Conservation (phyloP, 768 basidiomycete species). For the Sporobolomyces phaffii region DNA sequence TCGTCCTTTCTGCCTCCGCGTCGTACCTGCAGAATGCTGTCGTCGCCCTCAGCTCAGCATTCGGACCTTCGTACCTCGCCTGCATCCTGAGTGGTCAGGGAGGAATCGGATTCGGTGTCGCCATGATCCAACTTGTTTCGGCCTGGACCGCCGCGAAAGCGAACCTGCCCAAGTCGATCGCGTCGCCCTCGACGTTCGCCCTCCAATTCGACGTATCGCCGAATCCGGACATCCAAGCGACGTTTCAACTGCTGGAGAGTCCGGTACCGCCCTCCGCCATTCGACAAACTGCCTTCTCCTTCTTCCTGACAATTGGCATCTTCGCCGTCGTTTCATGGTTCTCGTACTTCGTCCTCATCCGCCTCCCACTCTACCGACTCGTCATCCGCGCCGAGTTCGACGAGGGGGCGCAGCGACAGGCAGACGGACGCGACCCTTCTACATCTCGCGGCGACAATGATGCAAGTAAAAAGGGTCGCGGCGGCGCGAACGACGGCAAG, state of each 20-base stretch:
- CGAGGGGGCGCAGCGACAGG: not conserved
- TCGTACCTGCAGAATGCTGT: slow-evolving; percentile 37
- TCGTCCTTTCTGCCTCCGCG: slow-evolving; percentile 31
- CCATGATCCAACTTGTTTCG: slow-evolving; percentile 38
- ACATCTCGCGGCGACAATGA: too few relatives aligned
- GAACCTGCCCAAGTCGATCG: not conserved
- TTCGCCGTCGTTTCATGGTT: slow-evolving; percentile 36
- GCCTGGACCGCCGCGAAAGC: slow-evolving; percentile 30
- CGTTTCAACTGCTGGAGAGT: not conserved
- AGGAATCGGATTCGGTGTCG: slow-evolving; percentile 38
- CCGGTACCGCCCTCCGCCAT: slow-evolving; percentile 5
- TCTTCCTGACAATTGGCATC: slow-evolving; percentile 41
- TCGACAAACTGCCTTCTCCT: slow-evolving; percentile 39
- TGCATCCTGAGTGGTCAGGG: slow-evolving; percentile 40
- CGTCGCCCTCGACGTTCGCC: not conserved
- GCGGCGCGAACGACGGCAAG: not conserved
- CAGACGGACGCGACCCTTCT: not conserved
- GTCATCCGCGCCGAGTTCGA: slow-evolving; percentile 33
- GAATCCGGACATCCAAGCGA: not conserved
- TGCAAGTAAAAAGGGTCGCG: too few relatives aligned
- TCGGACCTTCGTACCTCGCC: slow-evolving; percentile 39
- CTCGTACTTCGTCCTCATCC: slow-evolving; percentile 31
- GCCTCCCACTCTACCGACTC: slow-evolving; percentile 38
- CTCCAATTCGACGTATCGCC: slow-evolving; percentile 7
- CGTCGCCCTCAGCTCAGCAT: slow-evolving; percentile 32